A percentile compares a stretch with the other conserved stretches of the same genome.
phyloP scores from a whole-genome alignment of 2,329 filamentous ascomycete species.

The Conoideocrella luteorostrata region DNA sequence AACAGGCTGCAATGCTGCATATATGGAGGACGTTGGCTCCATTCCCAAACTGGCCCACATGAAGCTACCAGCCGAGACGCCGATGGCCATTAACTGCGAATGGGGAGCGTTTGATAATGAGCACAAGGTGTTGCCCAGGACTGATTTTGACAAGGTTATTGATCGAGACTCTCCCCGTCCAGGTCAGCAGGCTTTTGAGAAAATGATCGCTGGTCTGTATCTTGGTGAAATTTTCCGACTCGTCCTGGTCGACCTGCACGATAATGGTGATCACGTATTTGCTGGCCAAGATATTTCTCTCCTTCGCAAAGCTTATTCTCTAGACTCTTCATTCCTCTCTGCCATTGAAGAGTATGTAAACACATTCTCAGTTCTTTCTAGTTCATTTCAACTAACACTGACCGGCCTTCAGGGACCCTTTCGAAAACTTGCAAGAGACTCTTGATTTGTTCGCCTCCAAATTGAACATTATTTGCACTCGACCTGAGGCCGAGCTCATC shows the following conservation, averaged over 20 bases:
- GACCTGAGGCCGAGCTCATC: slow-evolving; percentile 80
- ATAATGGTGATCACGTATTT: slow-evolving; percentile 74
- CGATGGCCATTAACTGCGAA: slow-evolving; percentile 96
- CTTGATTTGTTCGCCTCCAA: slow-evolving; percentile 72
- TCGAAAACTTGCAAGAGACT: slow-evolving; percentile 90
- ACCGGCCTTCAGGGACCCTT: slow-evolving; percentile 63
- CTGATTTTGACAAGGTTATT: slow-evolving; percentile 78
- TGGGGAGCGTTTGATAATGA: slow-evolving; percentile 97
- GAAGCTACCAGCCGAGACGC: slow-evolving; percentile 76
- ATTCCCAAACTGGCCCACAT: slow-evolving; percentile 92
- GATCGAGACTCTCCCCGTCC: slow-evolving; percentile 89
- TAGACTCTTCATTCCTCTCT: slow-evolving; percentile 91
- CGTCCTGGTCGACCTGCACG: slow-evolving; percentile 76
- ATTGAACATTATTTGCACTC: slow-evolving; percentile 63
- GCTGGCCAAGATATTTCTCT: slow-evolving; percentile 72
- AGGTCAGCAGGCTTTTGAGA: slow-evolving; percentile 92
- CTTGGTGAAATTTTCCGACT: slow-evolving; percentile 92
- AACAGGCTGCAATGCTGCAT: slow-evolving; percentile 95
- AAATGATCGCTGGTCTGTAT: slow-evolving; percentile 95
- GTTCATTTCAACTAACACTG: neutral
- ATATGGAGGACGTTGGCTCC: slow-evolving; percentile 88
- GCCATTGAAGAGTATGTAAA: slow-evolving; percentile 73
- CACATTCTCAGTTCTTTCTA: neutral
- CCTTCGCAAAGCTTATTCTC: slow-evolving; percentile 78
- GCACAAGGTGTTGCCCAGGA: slow-evolving; percentile 77